Base-by-base conservation (phyloP, 106 monocot genomes). In the Amphibolis antarctica region DNA sequence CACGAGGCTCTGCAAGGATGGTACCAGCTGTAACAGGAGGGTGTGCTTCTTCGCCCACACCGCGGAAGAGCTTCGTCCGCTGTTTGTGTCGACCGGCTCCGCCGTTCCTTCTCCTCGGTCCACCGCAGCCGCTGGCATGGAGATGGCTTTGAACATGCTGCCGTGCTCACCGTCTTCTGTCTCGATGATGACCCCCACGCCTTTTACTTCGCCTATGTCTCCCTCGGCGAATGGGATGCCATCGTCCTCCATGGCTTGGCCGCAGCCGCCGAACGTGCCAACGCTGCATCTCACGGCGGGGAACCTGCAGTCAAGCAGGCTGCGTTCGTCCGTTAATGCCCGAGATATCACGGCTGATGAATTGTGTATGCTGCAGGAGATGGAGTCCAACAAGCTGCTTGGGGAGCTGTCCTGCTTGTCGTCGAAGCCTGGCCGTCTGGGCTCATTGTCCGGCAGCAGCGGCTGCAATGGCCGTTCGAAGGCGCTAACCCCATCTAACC, bases 21-120 rank as follows among this genome's bases (percentile, higher is more conserved):
- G 86, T 0, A 78, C 71, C 0, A 47, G 42, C 18, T 91, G 90
- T 15, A 55, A 42, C 14, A 65, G 90, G 7, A 51, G 90, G 28
- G 83, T 91, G n/a, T 91, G 90, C 62, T 91, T 91, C 42, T 91
- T 91, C 44, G 90, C 90, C 21, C 90, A 91, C 63, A 86, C 82
- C 0, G 52, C 64, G 0, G 86, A 91, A 9, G 90, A 91, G 78
- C 80, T 86, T 20, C 83, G 86, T 12, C 88, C 88, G 0, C 24
- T 89, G 6, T 89, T 79, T 44, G 66, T 79, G 46, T 78, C 83
- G 0, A 67, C 77, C 28, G 86, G 81, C 0, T 86, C 86, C 0
- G 83, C 77, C 0, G 76, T 83, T 22, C 75, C 83, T 0, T 85
- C 85, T n/a, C n/a, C n/a, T n/a, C n/a, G n/a, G n/a, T n/a, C n/a